Evolutionary conservation across 75 land plant species (phyloP).

Genomic region (Cunninghamia lanceolata): DNA sequence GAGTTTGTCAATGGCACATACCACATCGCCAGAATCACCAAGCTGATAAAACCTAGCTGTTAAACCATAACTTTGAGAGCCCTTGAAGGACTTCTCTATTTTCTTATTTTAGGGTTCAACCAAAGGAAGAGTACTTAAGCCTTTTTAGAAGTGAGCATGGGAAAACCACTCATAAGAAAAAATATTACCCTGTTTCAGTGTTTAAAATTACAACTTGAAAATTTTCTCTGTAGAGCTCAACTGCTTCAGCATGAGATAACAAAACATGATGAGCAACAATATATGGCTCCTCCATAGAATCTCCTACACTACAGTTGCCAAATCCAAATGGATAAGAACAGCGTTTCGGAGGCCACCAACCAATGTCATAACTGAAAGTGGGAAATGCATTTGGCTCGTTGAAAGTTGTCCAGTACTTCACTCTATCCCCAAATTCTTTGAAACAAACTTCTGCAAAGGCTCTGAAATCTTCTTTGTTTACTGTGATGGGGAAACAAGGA

Average conservation of each 20-base stretch:
- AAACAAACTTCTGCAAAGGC: constrained; percentile 63
- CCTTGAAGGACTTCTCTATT: too few relatives aligned
- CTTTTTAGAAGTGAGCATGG: not conserved
- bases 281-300: constrained; percentile 67
- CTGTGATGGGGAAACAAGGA: too few relatives aligned
- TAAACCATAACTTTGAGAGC: not conserved
- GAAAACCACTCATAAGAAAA: not conserved
- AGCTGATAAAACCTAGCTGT: constrained; percentile 44
- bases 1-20: constrained; percentile 19
- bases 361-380: not conserved
- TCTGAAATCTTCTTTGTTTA: constrained; percentile 51
- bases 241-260: constrained; percentile 20
- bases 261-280: constrained; percentile 49
- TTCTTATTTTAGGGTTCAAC: too few relatives aligned
- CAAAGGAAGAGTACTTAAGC: too few relatives aligned
- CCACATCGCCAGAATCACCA: constrained; percentile 27
- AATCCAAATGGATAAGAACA: not conserved
- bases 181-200: not conserved
- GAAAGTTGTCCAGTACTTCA: not conserved
- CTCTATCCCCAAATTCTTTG: constrained; percentile 16
- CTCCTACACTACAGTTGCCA: constrained; percentile 38
- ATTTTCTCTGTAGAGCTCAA: constrained; percentile 18
- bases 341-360: not conserved
- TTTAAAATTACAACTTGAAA: constrained; percentile 14
- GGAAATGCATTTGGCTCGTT: not conserved